Percentiles rank a stretch among this genome's conserved stretches.
Evolutionary conservation across 257 asterid genomes (phyloP).

Genomic region (Fraxinus americana): DNA sequence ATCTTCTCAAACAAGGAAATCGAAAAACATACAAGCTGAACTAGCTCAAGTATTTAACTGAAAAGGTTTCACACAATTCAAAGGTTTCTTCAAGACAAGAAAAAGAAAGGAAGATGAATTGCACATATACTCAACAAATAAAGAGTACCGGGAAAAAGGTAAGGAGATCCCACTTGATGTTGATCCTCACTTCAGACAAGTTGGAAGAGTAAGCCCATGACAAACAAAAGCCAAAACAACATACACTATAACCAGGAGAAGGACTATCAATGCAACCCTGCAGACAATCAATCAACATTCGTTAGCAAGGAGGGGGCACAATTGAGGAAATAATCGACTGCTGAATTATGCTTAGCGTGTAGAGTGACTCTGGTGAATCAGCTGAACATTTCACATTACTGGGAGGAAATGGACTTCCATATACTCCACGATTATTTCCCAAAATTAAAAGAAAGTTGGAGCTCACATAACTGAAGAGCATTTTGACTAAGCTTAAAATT

Average conservation of each 20-base stretch:
- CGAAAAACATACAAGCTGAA: constrained; percentile 9
- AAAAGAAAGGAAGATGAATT: constrained; percentile 17
- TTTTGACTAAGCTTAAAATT: not conserved
- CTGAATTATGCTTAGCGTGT: constrained; percentile 9
- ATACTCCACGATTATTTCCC: not conserved
- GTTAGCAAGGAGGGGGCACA: constrained; percentile 24
- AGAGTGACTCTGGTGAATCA: constrained; percentile 6
- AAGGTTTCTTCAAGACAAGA: constrained; percentile 19
- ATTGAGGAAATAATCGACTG: constrained; percentile 7
- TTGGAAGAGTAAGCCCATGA: constrained; percentile 81
- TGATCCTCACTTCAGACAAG: constrained; percentile 66
- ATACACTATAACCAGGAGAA: constrained; percentile 69
- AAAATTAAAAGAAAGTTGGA: not conserved
- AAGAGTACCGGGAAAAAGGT: constrained; percentile 24
- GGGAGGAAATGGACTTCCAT: constrained; percentile 18
- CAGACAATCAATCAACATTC: constrained; percentile 24
- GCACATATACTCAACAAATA: constrained; percentile 25
- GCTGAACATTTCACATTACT: not conserved
- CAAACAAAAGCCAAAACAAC: constrained; percentile 77
- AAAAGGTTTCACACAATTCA: constrained; percentile 11
- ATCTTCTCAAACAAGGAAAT: constrained; percentile 29
- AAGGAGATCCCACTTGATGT: constrained; percentile 29
- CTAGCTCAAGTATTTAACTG: constrained; percentile 20
- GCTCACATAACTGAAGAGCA: not conserved
- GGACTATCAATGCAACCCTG: constrained; percentile 69